Conservation (phyloP, 495 filamentous ascomycete genomes). For the Hypomontagnella submonticulosa region DNA sequence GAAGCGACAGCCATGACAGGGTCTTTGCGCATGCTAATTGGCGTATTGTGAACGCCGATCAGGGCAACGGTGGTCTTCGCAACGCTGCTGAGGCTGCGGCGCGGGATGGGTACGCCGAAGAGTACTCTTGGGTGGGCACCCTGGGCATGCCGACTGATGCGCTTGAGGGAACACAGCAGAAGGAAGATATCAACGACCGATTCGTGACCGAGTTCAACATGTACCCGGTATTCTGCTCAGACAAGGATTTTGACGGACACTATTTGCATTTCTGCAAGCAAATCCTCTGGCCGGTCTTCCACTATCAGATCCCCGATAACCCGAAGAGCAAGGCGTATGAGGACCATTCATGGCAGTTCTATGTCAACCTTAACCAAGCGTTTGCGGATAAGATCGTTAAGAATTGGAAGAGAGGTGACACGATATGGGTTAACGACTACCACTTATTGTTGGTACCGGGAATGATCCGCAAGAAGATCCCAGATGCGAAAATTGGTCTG, state of each 20-base stretch:
- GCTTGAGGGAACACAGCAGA: constrained; percentile 72
- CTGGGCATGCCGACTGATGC: constrained; percentile 91
- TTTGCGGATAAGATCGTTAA: constrained; percentile 89
- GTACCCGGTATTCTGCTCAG: constrained; percentile 81
- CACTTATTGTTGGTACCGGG: constrained; percentile 90
- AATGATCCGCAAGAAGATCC: constrained; percentile 87
- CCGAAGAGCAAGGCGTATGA: constrained; percentile 97
- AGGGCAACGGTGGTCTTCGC: constrained; percentile 89
- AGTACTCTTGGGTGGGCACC: constrained; percentile 89
- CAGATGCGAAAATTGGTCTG: constrained; percentile 92
- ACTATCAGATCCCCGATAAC: constrained; percentile 96
- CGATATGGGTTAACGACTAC: constrained; percentile 95
- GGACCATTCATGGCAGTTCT: constrained; percentile 95
- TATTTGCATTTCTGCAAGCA: constrained; percentile 95
- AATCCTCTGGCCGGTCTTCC: constrained; percentile 90
- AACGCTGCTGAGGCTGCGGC: constrained; percentile 85
- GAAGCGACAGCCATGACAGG: constrained; percentile 70
- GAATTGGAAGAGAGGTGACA: constrained; percentile 90
- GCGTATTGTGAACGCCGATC: constrained; percentile 84
- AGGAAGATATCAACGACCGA: constrained; percentile 80
- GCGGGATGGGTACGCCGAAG: constrained; percentile 68
- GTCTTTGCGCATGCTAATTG: constrained; percentile 75
- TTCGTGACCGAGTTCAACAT: constrained; percentile 83
- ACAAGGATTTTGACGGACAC: constrained; percentile 90
- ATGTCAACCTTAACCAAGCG: constrained; percentile 87